Evolutionary conservation across 495 filamentous ascomycete species (phyloP).

Genomic region (Trichocladium antarcticum): DNA sequence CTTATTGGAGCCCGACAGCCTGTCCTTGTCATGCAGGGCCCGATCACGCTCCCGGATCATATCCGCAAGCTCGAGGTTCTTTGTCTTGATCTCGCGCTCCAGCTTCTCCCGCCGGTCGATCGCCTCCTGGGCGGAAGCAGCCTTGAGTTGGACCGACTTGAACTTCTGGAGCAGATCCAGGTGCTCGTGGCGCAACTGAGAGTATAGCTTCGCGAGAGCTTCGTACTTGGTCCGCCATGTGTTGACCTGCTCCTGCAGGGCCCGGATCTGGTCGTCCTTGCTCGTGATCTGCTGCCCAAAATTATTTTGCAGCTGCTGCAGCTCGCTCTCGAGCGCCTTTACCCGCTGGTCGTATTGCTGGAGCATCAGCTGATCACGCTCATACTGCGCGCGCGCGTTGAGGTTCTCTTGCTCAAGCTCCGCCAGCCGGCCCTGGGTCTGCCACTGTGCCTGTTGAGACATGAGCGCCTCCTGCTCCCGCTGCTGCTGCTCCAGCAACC

Average conservation of each 20-base stretch:
- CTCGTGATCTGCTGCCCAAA: conserved; percentile 74
- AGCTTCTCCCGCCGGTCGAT: conserved; percentile 91
- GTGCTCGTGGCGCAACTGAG: conserved; percentile 89
- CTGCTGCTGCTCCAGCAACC: conserved; percentile 77
- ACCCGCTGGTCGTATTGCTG: conserved; percentile 92
- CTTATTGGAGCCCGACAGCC: conserved; percentile 69
- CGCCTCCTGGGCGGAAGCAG: conserved; percentile 90
- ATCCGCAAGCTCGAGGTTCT: conserved; percentile 93
- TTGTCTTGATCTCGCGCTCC: conserved; percentile 94
- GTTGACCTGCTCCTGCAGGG: conserved; percentile 88
- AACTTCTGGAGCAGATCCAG: conserved; percentile 88
- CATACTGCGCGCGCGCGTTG: conserved; percentile 87
- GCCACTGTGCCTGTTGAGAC: conserved; percentile 75
- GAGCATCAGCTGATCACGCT: conserved; percentile 90
- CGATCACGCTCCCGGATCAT: conserved; percentile 97
- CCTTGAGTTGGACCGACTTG: conserved; percentile 91
- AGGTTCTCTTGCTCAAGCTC: conserved; percentile 92
- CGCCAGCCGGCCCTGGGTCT: conserved; percentile 85
- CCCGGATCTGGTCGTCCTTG: conserved; percentile 86
- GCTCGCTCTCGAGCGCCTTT: conserved; percentile 82
- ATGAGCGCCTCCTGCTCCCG: conserved; percentile 82
- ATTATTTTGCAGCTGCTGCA: conserved; percentile 69
- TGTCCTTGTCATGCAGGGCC: conserved; percentile 86
- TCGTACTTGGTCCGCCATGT: conserved; percentile 97
- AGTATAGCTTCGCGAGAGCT: conserved; percentile 90